Base-by-base conservation (phyloP, 2,329 filamentous ascomycete species). In the Apiospora aurea region DNA sequence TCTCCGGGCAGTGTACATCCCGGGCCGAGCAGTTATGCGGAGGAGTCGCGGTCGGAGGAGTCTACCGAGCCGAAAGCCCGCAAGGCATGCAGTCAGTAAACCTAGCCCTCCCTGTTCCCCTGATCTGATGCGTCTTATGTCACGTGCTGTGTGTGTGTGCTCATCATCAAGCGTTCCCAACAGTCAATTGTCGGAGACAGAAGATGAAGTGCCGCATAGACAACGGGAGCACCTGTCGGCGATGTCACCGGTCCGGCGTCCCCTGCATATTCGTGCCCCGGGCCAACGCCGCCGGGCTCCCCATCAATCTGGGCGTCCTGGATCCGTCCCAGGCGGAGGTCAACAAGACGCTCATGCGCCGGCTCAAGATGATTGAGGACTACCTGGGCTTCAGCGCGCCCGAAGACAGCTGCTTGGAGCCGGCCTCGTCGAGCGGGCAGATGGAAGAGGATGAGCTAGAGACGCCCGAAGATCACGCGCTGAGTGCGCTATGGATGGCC, bases 231-330 rank as follows among this genome's bases (percentile, higher is more conserved):
- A 78, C 78, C 0, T 82, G 81, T 74, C 79, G 81, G 24, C 77
- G 81, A 72, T 83, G 80, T 71, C 71, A 78, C 24, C 78, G 79
- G 11, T 77, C 78, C 6, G 80, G 80, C n/a, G 77, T 81, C 13
- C 80, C 81, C 29, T 84, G 82, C 74, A 77, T 83, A 16, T 83
- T 83, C 71, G 81, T 83, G 44, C 82, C 82, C 14, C 78, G 82
- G 53, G 81, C 81, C 61, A 83, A 84, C 74, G 82, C 82, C 71
- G 80, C 72, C 26, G 68, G 75, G 16, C 72, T 75, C 38, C 70
- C 71, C 4, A 43, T 69, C 26, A 51, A 47, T 4, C 66, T 70
- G 18, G 34, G 69, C 26, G 67, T 70, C 16, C 67, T 57, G 13
- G 69, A 77, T 41, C 47, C 69, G 21, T 69, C 72, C 26, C 73